These are phyloP conservation scores for Phytophthora brassicae DNA, from an alignment of 352 stramenopile species.

Conservation along the genomic window DNA sequence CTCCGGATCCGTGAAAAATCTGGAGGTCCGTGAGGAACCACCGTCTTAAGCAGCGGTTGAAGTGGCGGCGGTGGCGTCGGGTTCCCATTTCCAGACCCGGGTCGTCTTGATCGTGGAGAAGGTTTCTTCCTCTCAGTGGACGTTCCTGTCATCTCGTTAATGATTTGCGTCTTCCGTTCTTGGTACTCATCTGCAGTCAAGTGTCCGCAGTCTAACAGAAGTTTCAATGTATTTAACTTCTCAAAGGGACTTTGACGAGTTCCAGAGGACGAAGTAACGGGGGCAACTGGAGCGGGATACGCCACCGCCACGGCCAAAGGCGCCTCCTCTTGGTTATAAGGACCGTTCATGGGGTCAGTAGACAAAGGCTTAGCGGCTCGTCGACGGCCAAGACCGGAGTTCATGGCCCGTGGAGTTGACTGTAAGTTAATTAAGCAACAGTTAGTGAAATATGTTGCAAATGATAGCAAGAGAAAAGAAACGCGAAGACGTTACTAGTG, in stretches of 20 bases:
- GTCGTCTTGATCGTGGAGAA: slow-evolving; percentile 27
- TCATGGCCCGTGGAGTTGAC: slow-evolving; percentile 13
- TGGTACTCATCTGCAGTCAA: slow-evolving; percentile 80
- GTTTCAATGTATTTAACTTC: slow-evolving; percentile 86
- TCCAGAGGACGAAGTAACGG: background rate
- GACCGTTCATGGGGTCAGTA: slow-evolving; percentile 15
- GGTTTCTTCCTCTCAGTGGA: slow-evolving; percentile 63
- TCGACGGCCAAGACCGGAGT: slow-evolving; percentile 12
- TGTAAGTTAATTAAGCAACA: slow-evolving; percentile 2
- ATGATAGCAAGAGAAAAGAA: background rate
- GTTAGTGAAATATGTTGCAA: no score
- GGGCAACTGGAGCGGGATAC: slow-evolving; percentile 14
- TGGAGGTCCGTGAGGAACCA: slow-evolving; percentile 72
- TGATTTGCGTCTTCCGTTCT: slow-evolving; percentile 85
- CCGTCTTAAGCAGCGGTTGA: slow-evolving; percentile 80
- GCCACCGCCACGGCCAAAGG: slow-evolving; percentile 29
- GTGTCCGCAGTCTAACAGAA: slow-evolving; percentile 77
- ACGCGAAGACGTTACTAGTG: slow-evolving; percentile 13
- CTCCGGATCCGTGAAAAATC: slow-evolving; percentile 60
- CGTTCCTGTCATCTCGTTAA: slow-evolving; percentile 87
- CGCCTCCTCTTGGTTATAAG: slow-evolving; percentile 11
- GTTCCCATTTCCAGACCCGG: background rate
- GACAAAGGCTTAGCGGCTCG: slow-evolving; percentile 17
- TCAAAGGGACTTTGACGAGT: slow-evolving; percentile 62
- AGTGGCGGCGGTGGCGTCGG: slow-evolving; percentile 22